phyloP scores from a whole-genome alignment of 2,329 filamentous ascomycete species.

The Teratosphaeria nubilosa region DNA sequence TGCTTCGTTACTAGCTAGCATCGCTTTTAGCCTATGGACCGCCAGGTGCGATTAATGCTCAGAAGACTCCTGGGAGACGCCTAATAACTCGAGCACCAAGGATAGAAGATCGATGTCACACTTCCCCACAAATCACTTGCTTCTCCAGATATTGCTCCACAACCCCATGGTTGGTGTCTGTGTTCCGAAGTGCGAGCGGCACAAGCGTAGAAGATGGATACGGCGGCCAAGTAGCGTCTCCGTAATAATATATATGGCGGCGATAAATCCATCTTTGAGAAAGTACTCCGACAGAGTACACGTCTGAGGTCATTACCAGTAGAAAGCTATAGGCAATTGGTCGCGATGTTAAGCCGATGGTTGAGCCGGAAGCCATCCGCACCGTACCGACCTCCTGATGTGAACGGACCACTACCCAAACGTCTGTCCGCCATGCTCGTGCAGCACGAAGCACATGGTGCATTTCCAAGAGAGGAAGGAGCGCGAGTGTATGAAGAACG shows the following conservation, averaged over 20 bases:
- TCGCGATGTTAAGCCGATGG: too few species aligned
- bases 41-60: not conserved
- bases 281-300: not conserved
- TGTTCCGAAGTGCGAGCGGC: not conserved
- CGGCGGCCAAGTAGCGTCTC: not conserved
- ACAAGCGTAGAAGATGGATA: not conserved
- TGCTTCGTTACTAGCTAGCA: not conserved
- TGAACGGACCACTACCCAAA: too few species aligned
- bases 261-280: not conserved
- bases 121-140: not conserved
- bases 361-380: too few species aligned
- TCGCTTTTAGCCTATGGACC: not conserved
- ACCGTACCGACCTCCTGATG: too few species aligned
- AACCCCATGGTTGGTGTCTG: not conserved
- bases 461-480: not conserved
- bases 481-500: not conserved
- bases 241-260: not conserved
- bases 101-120: not conserved
- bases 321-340: too few species aligned
- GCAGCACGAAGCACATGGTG: not conserved
- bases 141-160: not conserved
- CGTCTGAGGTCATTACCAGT: not conserved
- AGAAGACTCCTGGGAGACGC: not conserved
- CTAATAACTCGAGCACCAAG: too few species aligned
- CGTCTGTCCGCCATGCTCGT: too few species aligned